A percentile compares a stretch with the other conserved stretches of the same genome.
These are phyloP conservation scores for Jacaranda mimosifolia DNA, from an alignment of 257 asterid species.

Conservation along the genomic window DNA sequence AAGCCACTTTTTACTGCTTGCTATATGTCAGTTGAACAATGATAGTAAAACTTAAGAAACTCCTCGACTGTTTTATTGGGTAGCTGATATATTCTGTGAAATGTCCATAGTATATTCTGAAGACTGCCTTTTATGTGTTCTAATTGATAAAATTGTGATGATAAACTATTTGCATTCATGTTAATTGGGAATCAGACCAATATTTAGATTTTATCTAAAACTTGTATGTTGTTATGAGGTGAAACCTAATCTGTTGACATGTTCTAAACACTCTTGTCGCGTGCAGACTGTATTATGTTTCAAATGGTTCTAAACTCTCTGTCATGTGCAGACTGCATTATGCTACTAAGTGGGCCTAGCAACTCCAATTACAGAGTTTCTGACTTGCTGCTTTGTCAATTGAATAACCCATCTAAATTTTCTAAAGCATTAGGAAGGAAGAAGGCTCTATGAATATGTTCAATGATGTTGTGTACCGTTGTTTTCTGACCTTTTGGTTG, in stretches of 20 bases:
- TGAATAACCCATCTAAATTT: not conserved
- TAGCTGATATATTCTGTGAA: too few species aligned
- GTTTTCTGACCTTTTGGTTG: not conserved
- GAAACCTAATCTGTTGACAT: too few species aligned
- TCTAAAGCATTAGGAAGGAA: not conserved
- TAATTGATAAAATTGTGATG: not conserved
- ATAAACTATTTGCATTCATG: not conserved
- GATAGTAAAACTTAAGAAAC: not conserved
- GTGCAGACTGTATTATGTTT: too few species aligned
- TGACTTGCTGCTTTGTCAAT: too few species aligned
- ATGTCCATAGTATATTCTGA: not conserved
- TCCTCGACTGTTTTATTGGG: not conserved
- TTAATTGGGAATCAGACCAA: not conserved
- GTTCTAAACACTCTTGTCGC: too few species aligned
- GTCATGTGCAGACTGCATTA: too few species aligned
- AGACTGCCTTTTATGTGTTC: not conserved
- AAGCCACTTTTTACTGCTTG: not conserved
- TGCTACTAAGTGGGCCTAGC: too few species aligned
- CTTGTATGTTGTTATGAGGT: too few species aligned
- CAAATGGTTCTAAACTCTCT: too few species aligned
- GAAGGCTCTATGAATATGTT: not conserved
- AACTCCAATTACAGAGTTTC: too few species aligned
- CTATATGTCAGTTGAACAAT: not conserved
- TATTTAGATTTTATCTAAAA: too few species aligned
- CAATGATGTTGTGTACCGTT: not conserved